These are phyloP conservation scores for Friedmanniomyces endolithicus DNA, from an alignment of 495 filamentous ascomycete species.

Conservation along the genomic window DNA sequence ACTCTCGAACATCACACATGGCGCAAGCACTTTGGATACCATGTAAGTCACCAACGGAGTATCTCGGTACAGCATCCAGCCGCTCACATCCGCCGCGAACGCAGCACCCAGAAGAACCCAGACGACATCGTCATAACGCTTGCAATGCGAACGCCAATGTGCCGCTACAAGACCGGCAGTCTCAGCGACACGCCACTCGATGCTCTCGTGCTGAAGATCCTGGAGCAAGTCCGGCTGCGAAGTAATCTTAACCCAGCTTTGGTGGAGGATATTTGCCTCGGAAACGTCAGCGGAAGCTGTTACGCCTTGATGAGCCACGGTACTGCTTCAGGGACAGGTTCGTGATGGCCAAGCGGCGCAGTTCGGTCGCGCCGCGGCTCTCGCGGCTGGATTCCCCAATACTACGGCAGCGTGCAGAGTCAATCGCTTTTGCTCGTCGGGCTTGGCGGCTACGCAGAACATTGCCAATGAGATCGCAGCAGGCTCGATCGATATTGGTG, in stretches of 20 bases:
- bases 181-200: slow-evolving; percentile 94
- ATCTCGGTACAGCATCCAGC: background rate
- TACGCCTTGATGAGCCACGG: background rate
- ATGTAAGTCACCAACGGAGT: slow-evolving; percentile 49
- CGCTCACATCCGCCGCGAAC: background rate
- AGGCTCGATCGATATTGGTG: slow-evolving; percentile 71
- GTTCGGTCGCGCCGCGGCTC: slow-evolving; percentile 73
- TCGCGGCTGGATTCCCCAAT: slow-evolving; percentile 89
- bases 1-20: slow-evolving; percentile 70
- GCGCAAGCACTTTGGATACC: slow-evolving; percentile 49
- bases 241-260: slow-evolving; percentile 69
- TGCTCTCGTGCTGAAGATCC: slow-evolving; percentile 62
- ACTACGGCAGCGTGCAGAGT: slow-evolving; percentile 65
- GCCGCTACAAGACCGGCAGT: slow-evolving; percentile 70
- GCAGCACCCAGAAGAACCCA: slow-evolving; percentile 79
- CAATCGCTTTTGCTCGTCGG: slow-evolving; percentile 95
- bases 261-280: slow-evolving; percentile 84
- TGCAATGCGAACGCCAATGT: slow-evolving; percentile 76
- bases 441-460: slow-evolving; percentile 85
- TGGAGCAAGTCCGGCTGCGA: slow-evolving; percentile 61
- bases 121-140: slow-evolving; percentile 95
- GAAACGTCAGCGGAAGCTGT: slow-evolving; percentile 66
- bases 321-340: slow-evolving; percentile 41
- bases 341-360: slow-evolving; percentile 77
- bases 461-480: slow-evolving; percentile 76